Evolutionary conservation across 805 yeast genomes (phyloP).

Genomic region (Maudiozyma bulderi): DNA sequence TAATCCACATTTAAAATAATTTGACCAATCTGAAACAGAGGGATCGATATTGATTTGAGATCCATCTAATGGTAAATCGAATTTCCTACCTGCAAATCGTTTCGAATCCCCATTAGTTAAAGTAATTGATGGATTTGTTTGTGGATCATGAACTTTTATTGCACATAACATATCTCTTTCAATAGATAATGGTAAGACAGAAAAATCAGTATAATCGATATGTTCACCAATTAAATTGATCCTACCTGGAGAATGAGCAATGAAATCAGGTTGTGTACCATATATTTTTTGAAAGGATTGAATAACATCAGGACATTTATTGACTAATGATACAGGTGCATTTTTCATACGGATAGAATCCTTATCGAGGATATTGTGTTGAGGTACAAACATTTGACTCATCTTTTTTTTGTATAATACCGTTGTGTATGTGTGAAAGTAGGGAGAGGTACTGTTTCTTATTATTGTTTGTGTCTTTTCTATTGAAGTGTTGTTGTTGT

Average conservation of each 20-base stretch:
- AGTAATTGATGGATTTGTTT: constrained; percentile 19
- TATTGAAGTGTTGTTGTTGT: no score
- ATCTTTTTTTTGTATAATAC: not conserved
- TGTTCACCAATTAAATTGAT: constrained; percentile 71
- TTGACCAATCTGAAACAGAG: constrained; percentile 47
- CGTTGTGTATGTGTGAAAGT: not conserved
- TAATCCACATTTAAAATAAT: constrained; percentile 57
- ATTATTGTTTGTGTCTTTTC: no score
- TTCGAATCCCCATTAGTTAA: constrained; percentile 29
- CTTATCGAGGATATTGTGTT: constrained; percentile 1
- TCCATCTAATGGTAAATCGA: constrained; percentile 36
- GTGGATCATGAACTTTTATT: constrained; percentile 24
- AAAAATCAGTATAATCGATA: constrained; percentile 56
- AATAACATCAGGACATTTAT: constrained; percentile 6
- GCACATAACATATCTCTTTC: constrained; percentile 57
- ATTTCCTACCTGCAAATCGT: constrained; percentile 29
- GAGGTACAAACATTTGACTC: constrained; percentile 12
- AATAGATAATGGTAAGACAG: constrained; percentile 66
- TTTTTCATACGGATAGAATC: not conserved
- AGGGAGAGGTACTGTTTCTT: no score
- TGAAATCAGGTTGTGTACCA: constrained; percentile 29
- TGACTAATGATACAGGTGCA: constrained; percentile 5
- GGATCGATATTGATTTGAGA: constrained; percentile 39
- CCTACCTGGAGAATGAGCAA: constrained; percentile 64
- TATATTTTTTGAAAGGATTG: constrained; percentile 7